Evolutionary conservation across 83 land plant species (phyloP), one percentile per base, ranked within the genome.

Genomic region (Picea mariana): DNA sequence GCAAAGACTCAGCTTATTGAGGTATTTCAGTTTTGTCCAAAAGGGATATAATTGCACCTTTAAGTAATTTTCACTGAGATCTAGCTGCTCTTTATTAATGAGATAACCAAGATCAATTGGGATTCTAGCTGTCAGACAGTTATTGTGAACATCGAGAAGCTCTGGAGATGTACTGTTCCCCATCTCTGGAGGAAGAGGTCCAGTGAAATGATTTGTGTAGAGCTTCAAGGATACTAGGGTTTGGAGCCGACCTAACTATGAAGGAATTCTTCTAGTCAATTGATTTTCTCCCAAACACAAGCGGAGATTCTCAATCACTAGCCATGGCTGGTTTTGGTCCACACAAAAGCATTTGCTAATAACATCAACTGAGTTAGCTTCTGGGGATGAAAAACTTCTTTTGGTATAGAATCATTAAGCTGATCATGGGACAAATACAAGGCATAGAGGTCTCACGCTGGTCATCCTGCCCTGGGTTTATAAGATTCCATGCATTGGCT

Each of bases 61-160:
- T 85, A 96, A 88, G 67, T 82, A 83, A 81, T 96, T 96, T 21
- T 81, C 49, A 77, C 94, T 87, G 23, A 94, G 89, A 79, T 91
- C 91, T 66, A 96, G 90, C 87, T 90, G 89, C 77, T 88, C 91
- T 42, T 94, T 73, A 66, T 90, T 87, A 31, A 87, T 83, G 71
- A 92, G 81, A n/a, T 80, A 81, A 9, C 93, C 93, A 58, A 93
- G 81, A 81, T 88, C 87, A 12, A 82, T 40, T 20, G 98, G 90
- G 7, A 94, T 88, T 49, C 82, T 83, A 17, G 95, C 93, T 17
- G 86, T 86, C 4, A 94, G 38, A 66, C 80, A 62, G 75, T 95
- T 95, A 21, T 81, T 82, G 79, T 87, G 90, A 24, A 91, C 85
- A 82, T 95, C 94, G 60, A 95, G 80, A 23, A 88, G 67, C 85